Percentiles rank a stretch among this genome's conserved stretches.
Evolutionary conservation across 2,329 filamentous ascomycete genomes (phyloP).

Genomic region (Acephala macrosclerotiorum): DNA sequence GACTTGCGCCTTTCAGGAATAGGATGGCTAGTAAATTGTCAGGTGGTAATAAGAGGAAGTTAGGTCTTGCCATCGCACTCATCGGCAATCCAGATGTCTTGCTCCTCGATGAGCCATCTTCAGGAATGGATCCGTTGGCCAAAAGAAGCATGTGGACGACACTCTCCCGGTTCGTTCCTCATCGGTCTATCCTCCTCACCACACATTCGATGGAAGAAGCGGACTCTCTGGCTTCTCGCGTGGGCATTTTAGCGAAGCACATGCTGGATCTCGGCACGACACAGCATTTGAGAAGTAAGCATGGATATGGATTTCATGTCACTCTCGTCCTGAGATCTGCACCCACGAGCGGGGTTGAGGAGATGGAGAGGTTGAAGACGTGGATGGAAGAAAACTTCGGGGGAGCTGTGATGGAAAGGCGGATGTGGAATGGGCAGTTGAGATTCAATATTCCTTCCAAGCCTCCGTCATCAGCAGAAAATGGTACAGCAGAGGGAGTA

Average conservation of each 20-base stretch:
- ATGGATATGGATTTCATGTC: conserved; percentile 20
- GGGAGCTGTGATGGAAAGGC: conserved; percentile 9
- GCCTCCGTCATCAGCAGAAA: background rate
- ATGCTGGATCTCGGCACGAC: conserved; percentile 23
- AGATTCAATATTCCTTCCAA: conserved; percentile 19
- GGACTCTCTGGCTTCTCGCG: conserved; percentile 14
- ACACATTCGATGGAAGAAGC: conserved; percentile 27
- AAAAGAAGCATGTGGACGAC: conserved; percentile 26
- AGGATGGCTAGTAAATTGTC: conserved; percentile 17
- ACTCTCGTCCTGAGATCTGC: conserved; percentile 12
- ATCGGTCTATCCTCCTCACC: conserved; percentile 20
- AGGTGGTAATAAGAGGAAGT: conserved; percentile 23
- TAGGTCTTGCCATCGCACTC: conserved; percentile 22
- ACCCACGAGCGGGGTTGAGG: background rate
- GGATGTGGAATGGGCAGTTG: conserved; percentile 10
- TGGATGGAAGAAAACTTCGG: conserved; percentile 13
- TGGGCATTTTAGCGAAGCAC: conserved; percentile 18
- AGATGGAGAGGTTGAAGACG: conserved; percentile 3
- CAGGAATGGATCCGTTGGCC: conserved; percentile 16
- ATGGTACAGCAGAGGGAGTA: background rate
- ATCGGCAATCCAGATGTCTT: conserved; percentile 23
- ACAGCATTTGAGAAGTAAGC: conserved; percentile 14
- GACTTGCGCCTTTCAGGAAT: conserved; percentile 10
- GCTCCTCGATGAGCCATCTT: conserved; percentile 17
- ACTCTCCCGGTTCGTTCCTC: conserved; percentile 6